Percentiles rank a stretch among this genome's conserved stretches.
These are phyloP conservation scores for Pythium phragmiticola DNA, from an alignment of 352 stramenopile species.

Conservation along the genomic window DNA sequence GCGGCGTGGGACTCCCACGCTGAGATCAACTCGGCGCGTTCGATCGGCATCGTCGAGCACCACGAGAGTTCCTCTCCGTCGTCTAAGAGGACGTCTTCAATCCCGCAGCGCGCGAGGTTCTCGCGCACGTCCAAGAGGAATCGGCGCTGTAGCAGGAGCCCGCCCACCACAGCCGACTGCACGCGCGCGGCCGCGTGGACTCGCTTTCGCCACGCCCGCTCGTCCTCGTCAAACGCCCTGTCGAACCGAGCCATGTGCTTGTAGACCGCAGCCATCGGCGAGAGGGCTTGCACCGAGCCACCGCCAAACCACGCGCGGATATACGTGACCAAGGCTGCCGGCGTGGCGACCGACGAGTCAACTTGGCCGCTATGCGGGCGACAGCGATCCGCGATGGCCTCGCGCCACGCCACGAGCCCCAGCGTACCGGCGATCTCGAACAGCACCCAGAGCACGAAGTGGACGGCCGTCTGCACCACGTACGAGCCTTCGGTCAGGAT, in stretches of 20 bases:
- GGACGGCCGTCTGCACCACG: slow-evolving; percentile 34
- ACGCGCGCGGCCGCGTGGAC: neutral
- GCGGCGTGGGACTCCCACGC: neutral
- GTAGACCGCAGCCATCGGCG: neutral
- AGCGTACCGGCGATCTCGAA: slow-evolving; percentile 35
- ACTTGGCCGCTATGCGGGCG: neutral
- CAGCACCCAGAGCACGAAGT: slow-evolving; percentile 41
- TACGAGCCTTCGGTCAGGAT: slow-evolving; percentile 34
- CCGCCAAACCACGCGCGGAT: slow-evolving; percentile 1
- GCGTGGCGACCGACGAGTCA: neutral
- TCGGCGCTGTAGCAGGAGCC: slow-evolving; percentile 6
- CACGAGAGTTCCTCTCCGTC: neutral
- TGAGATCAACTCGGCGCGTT: neutral
- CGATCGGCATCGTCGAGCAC: neutral
- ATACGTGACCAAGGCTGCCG: slow-evolving; percentile 6
- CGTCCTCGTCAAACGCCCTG: slow-evolving; percentile 13
- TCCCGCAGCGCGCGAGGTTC: slow-evolving; percentile 4
- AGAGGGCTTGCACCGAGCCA: neutral
- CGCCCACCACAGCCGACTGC: neutral
- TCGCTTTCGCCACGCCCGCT: slow-evolving; percentile 4
- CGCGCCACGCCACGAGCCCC: slow-evolving; percentile 40
- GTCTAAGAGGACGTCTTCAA: neutral
- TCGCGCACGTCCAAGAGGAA: slow-evolving; percentile 16
- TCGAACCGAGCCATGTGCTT: slow-evolving; percentile 3
- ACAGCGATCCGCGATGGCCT: slow-evolving; percentile 5